Percentiles rank a stretch among this genome's conserved stretches.
phyloP scores from a whole-genome alignment of 495 filamentous ascomycete species.

The Articulospora tetracladia region DNA sequence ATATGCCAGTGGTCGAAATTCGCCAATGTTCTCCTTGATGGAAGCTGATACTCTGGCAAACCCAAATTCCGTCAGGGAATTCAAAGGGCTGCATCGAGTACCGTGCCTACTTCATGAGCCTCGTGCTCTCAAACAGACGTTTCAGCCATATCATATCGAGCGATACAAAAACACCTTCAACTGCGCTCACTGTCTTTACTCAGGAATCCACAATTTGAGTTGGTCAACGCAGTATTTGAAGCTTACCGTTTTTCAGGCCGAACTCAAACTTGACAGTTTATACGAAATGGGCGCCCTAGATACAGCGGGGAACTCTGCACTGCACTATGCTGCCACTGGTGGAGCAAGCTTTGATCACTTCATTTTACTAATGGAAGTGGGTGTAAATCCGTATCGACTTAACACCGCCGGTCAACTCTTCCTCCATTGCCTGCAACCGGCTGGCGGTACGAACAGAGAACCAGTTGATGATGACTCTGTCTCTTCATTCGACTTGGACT shows the following conservation, averaged over 20 bases:
- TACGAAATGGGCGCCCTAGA: conserved; percentile 15
- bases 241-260: conserved; percentile 13
- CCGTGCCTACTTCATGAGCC: conserved; percentile 20
- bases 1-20: conserved; percentile 12
- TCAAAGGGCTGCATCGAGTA: conserved; percentile 20
- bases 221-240: conserved; percentile 20
- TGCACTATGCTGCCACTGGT: conserved; percentile 19
- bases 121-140: neutral
- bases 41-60: neutral
- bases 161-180: conserved; percentile 6
- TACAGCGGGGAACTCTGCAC: conserved; percentile 16
- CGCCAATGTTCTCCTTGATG: neutral
- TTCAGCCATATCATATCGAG: too few relatives aligned
- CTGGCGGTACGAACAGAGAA: too few relatives aligned
- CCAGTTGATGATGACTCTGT: conserved; percentile 7
- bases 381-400: conserved; percentile 10
- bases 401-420: conserved; percentile 19
- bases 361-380: conserved; percentile 8
- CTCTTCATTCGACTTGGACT: conserved; percentile 5
- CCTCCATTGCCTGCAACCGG: conserved; percentile 13
- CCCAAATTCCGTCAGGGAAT: conserved; percentile 15
- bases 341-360: conserved; percentile 12
- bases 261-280: conserved; percentile 6
- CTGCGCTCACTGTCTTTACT: conserved; percentile 19
- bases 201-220: conserved; percentile 17